These are phyloP conservation scores for Stentor coeruleus DNA, from an alignment of 73 alveolate genomes.

Conservation along the genomic window DNA sequence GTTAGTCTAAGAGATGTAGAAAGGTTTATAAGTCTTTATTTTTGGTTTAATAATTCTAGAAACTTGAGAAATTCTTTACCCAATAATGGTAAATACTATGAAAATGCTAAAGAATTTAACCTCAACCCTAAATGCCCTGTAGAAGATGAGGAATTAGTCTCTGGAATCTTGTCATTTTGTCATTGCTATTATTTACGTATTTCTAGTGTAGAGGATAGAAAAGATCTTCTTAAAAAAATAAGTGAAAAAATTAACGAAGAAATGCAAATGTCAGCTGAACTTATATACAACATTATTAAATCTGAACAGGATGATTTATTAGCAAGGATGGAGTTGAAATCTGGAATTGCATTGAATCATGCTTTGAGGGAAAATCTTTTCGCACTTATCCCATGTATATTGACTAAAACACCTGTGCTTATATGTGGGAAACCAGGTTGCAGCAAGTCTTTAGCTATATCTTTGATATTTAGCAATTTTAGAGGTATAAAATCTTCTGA, in stretches of 20 bases:
- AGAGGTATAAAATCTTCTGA: conserved; percentile 39
- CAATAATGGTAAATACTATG: not conserved
- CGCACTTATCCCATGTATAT: conserved; percentile 42
- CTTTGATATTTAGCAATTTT: conserved; percentile 32
- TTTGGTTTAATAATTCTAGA: conserved; percentile 18
- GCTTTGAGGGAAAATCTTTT: conserved; percentile 57
- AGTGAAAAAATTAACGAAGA: conserved; percentile 10
- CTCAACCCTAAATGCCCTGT: conserved; percentile 38
- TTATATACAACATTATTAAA: too few relatives aligned
- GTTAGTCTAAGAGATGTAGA: conserved; percentile 28
- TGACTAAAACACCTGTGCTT: conserved; percentile 51
- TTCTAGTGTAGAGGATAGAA: conserved; percentile 35
- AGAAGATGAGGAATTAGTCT: conserved; percentile 43
- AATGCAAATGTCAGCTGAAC: too few relatives aligned
- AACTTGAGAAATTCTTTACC: conserved; percentile 24
- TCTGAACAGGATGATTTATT: conserved; percentile 52
- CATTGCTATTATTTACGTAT: conserved; percentile 45
- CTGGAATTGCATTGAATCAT: conserved; percentile 40
- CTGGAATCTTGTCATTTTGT: conserved; percentile 50
- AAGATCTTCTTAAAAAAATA: conserved; percentile 34
- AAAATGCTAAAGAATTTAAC: conserved; percentile 35
- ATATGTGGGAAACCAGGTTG: conserved; percentile 74
- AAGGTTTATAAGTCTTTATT: conserved; percentile 15
- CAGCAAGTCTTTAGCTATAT: conserved; percentile 53
- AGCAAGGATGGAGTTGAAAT: conserved; percentile 32